Base-by-base conservation (phyloP, 2,329 filamentous ascomycete species). In the Paramyrothecium sp. region DNA sequence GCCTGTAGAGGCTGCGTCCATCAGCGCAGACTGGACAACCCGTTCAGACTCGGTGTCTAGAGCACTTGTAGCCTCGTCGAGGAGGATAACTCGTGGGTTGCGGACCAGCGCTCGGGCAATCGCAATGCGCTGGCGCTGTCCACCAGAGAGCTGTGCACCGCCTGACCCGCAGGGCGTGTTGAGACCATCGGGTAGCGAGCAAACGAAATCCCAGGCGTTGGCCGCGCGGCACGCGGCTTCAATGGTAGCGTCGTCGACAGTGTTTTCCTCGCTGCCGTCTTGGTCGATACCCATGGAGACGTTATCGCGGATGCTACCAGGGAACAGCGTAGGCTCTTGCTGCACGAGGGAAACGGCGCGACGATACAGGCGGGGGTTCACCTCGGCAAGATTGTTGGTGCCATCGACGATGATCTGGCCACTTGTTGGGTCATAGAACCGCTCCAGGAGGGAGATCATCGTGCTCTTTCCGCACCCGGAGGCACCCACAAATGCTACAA, bases 391-490 rank as follows among this genome's bases (percentile, higher is more conserved):
- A 44, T 79, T 68, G 23, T 76, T 68, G n/a, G 66, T 67, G 46
- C 44, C 50, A 49, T 78, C 79, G n/a, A 84, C 70, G 7, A 60
- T 63, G 44, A 86, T 78, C 2, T 60, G 63, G 1, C 83, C 84
- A 2, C 65, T 65, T 0, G 67, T 67, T 1, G 73, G 70, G 53
- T 74, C 71, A 61, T 77, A 78, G 63, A 76, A 75, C 1, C 76
- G 70, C 56, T 78, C 72, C 1, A 81, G 66, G 53, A 81, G 69
- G 10, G 79, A 77, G 53, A 88, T 77, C 51, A 83, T 81, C 2
- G 84, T 87, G 2, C 79, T 83, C 66, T 88, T 88, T 1, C 82
- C 82, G 56, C 80, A 82, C 13, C 83, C 82, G 0, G 78, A 56
- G 10, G 55, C 12, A 1, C 82, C 82, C 0, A 85, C 82, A 19